Evolutionary conservation across 2,329 filamentous ascomycete genomes (phyloP), one percentile per base, ranked within the genome.

Genomic region (Mariannaea sp.): DNA sequence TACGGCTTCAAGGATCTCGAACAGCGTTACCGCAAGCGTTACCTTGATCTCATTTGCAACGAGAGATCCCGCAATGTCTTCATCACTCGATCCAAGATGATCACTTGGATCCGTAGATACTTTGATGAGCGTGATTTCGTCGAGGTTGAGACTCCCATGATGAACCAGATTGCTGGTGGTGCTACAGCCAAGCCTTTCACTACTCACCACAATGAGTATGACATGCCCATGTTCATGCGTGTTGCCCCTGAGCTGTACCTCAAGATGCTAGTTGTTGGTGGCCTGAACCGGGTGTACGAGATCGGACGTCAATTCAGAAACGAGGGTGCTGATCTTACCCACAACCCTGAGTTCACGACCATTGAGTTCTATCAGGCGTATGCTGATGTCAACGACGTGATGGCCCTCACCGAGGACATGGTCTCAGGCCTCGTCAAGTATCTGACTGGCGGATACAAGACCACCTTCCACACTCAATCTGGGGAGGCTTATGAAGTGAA

Each of bases 361-460:
- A 90, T 91, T 73, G 94, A 99, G 74, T 97, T 97, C 77, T 99
- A 99, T 76, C 87, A 89, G 83, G 93, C 94, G 3, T 97, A 92
- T 63, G 89, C 88, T 50, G 92, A 96, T 73, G 85, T 96, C 64
- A 89, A 95, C 73, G 94, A 97, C 70, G 79, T 97, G 55, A 73
- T 74, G 66, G 78, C 89, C 55, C 82, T 91, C 68, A 97, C 94
- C 2, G 94, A 99, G 74, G 92, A 97, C 70, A 87, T 99, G 24
- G 88, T 99, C 40, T 92, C 90, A 26, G 84, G 87, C 33, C 82
- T 97, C 5, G 93, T 97, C 70, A 92, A 96, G 83, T 81, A 91
- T 60, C 77, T 97, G 49, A 94, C 90, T 13, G 94, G 93, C 56
- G 82, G 87, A 45, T 93, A 94, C 75, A 82, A 85, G 73, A 97